Evolutionary conservation across 2,329 filamentous ascomycete species (phyloP), one percentile per base, ranked within the genome.

Genomic region (Orbilia quercus): DNA sequence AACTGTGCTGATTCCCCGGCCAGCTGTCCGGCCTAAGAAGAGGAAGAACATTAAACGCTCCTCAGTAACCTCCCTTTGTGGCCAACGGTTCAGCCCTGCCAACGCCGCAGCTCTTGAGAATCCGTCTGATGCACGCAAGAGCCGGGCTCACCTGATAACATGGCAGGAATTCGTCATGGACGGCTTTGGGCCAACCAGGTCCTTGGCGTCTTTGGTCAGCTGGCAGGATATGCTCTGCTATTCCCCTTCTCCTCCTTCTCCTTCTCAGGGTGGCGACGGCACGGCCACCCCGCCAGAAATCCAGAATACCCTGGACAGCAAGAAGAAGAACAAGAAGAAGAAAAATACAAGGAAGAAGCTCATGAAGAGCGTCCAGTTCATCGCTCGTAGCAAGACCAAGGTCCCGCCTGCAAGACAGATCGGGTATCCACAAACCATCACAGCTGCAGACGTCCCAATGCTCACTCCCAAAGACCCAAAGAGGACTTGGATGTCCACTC

Each of bases 81-180:
- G 51, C n/a, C 67, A 72, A 23, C 34, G 67, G 7, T 64, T 18
- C 67, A 18, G 38, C 45, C 51, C 2, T 51, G 53, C 7, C 47
- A 48, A 2, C 9, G n/a, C 53, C 9, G 18, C 1, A 7, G 11
- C 20, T 14, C 12, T 28, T 16, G 18, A 45, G 2, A 14, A 22
- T 23, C 12, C 23, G 3, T 12, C 28, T 14, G 36, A 18, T 11
- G 38, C 22, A 16, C 48, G 23, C 11, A 59, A 16, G 36, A 45
- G 44, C 16, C 53, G 53, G 22, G 55, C 14, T 18, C 47, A 59
- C 28, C 57, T 64, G 22, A 2, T 72, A 48, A 72, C 67, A 64
- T 72, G 67, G 67, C 67, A 72, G 20, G 67, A 72, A 18, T 72
- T 72, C 18, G 59, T 60, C 4, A 57, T 72, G 40, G 67, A 72